These are phyloP conservation scores for Eutrema salsugineum DNA, from an alignment of 441 rosid genomes.

Conservation along the genomic window DNA sequence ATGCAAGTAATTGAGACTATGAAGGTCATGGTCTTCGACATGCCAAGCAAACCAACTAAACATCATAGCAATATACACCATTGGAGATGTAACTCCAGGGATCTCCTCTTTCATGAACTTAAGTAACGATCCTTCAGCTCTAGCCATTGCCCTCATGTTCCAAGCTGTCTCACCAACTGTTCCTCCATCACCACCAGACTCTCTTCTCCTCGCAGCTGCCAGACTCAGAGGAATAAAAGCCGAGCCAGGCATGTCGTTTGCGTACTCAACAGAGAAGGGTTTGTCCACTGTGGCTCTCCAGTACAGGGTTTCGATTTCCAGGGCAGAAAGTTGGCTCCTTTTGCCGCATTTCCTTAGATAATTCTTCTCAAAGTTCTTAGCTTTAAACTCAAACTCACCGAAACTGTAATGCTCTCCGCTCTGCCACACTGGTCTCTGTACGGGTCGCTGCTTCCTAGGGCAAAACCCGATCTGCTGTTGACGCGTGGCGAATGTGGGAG, in stretches of 20 bases:
- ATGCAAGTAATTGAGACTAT: slow-evolving; percentile 97
- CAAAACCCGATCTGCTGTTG: slow-evolving; percentile 99
- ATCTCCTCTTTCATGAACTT: slow-evolving; percentile 99
- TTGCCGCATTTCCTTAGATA: slow-evolving; percentile 62
- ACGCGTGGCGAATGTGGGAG: slow-evolving; percentile 93
- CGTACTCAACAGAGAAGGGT: slow-evolving; percentile 94
- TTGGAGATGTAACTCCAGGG: slow-evolving; percentile 97
- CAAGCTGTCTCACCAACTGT: slow-evolving; percentile 89
- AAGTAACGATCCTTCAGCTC: slow-evolving; percentile 90
- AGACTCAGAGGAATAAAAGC: slow-evolving; percentile 61
- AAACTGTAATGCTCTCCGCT: slow-evolving; percentile 87
- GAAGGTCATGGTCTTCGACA: slow-evolving; percentile 96
- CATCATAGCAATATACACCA: slow-evolving; percentile 97
- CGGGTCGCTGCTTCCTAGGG: slow-evolving; percentile 85
- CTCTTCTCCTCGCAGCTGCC: slow-evolving; percentile 39
- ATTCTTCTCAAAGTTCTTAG: slow-evolving; percentile 70
- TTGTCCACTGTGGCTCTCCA: slow-evolving; percentile 95
- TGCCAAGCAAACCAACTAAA: slow-evolving; percentile 99
- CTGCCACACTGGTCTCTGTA: slow-evolving; percentile 93
- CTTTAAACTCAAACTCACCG: slow-evolving; percentile 86
- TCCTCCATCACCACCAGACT: slow-evolving; percentile 50
- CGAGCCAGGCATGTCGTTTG: slow-evolving; percentile 98
- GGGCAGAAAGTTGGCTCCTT: slow-evolving; percentile 59
- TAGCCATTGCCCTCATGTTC: slow-evolving; percentile 96
- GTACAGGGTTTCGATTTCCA: slow-evolving; percentile 89